Base-by-base conservation (phyloP, 345 rosid species). In the Sonneratia alba region DNA sequence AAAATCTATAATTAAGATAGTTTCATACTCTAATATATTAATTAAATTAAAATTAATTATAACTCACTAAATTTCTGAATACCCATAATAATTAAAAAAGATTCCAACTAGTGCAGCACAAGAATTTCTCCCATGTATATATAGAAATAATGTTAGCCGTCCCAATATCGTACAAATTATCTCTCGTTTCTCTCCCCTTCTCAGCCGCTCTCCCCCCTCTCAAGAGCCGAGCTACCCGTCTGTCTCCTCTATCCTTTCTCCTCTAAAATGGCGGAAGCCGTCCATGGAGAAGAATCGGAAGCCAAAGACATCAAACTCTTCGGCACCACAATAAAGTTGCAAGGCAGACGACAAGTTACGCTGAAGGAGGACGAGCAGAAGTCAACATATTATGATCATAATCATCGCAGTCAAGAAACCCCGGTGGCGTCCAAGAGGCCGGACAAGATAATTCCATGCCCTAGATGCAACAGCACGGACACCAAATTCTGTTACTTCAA, bases 401-500 rank as follows among this genome's bases (percentile, higher is more conserved):
- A 21, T 57, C 27, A 9, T 10, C 63, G 32, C 32, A 27, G 14
- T 21, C 63, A 24, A 24, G 5, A 57, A 9, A 8, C 7, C 34
- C 10, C 7, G 22, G 63, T n/a, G 27, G 27, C 27, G 63, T 1
- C 3, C 7, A 81, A 82, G 83, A 85, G 78, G 76, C 89, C 89
- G 16, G 89, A 87, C 71, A 85, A 85, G 84, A 74, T 87, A 40
- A 12, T 85, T 70, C 85, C 85, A 0, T 87, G 89, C 77, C 91
- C 88, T 1, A 79, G 91, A 67, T 87, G 91, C 85, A 82, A 81
- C 82, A 87, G 91, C 61, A 78, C 81, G 49, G 91, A 87, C 51
- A 87, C 91, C 3, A 87, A 87, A 70, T 87, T 87, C 68, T 87
- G 63, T 11, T 57, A 57, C 63, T 57, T 57, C 63, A 57, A 57